Conservation (phyloP, 1,284 basidiomycete genomes). For the Microbotryum scabiosae region DNA sequence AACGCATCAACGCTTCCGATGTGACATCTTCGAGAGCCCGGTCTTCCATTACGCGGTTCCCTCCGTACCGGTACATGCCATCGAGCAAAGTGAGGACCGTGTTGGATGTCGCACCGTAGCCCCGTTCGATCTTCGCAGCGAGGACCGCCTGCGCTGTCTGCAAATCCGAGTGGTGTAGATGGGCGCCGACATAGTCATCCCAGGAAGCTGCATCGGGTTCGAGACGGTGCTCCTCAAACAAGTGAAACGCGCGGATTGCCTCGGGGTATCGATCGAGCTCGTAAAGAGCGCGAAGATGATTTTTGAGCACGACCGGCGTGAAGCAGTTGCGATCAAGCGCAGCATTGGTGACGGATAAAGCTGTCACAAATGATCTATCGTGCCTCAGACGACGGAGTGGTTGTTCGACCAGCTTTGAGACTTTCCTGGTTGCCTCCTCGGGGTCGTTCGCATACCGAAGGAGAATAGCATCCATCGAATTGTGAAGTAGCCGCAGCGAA, state of each 20-base stretch:
- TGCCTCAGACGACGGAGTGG: no score
- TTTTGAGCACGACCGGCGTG: no score
- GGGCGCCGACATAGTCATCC: slow-evolving; percentile 25
- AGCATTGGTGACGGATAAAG: no score
- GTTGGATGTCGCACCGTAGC: slow-evolving; percentile 14
- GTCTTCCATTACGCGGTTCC: slow-evolving; percentile 26
- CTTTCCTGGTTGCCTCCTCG: no score
- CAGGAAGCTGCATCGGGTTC: slow-evolving; percentile 5
- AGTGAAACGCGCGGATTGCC: slow-evolving; percentile 3
- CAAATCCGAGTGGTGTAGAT: slow-evolving; percentile 19
- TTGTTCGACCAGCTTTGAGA: no score
- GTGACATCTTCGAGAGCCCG: slow-evolving; percentile 9
- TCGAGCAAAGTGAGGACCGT: slow-evolving; percentile 20
- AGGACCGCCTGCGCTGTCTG: slow-evolving; percentile 17
- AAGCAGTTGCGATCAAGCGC: no score
- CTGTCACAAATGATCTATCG: no score
- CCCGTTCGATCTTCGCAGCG: slow-evolving; percentile 12
- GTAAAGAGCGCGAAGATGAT: slow-evolving; percentile 12
- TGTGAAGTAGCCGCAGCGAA: no score
- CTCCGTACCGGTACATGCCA: slow-evolving; percentile 25
- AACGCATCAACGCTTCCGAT: not conserved
- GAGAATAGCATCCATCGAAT: no score
- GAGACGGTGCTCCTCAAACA: slow-evolving; percentile 3
- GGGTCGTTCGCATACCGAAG: no score
- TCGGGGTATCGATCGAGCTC: slow-evolving; percentile 11